Evolutionary conservation across 257 asterid genomes (phyloP).

Genomic region (Solanum verrucosum): DNA sequence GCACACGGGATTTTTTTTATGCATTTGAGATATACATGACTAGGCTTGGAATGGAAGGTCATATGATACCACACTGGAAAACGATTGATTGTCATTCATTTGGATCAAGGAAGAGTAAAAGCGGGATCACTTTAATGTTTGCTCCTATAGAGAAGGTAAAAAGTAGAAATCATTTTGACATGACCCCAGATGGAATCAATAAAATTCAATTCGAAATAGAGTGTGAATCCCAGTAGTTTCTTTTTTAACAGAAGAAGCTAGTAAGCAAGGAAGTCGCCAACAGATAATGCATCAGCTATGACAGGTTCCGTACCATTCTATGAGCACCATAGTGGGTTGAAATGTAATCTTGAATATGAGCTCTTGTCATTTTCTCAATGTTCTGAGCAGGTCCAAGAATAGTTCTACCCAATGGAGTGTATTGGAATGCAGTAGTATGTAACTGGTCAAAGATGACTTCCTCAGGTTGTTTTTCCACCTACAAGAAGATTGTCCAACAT

Average conservation of each 20-base stretch:
- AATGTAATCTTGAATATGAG: constrained; percentile 47
- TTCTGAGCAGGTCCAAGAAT: constrained; percentile 80
- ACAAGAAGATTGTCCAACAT: constrained; percentile 5
- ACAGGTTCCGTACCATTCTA: constrained; percentile 44
- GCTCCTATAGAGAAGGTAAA: not conserved
- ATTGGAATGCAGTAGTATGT: constrained; percentile 90
- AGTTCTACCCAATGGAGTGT: constrained; percentile 75
- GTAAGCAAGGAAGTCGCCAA: not conserved
- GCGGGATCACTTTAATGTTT: not conserved
- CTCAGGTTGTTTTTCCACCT: constrained; percentile 77
- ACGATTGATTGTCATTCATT: not conserved
- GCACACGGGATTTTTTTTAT: not conserved
- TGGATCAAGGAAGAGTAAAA: not conserved
- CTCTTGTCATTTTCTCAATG: constrained; percentile 41
- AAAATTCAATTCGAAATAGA: not conserved
- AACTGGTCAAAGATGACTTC: constrained; percentile 85
- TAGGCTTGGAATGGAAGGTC: not conserved
- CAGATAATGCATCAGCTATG: not conserved
- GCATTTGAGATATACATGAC: not conserved
- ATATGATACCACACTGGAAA: not conserved
- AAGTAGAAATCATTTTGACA: not conserved
- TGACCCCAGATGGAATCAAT: not conserved
- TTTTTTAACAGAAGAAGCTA: not conserved
- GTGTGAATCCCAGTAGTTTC: not conserved
- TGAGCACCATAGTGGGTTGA: constrained; percentile 72